These are phyloP conservation scores for Viola pubescens DNA, from an alignment of 441 rosid species.

Conservation along the genomic window DNA sequence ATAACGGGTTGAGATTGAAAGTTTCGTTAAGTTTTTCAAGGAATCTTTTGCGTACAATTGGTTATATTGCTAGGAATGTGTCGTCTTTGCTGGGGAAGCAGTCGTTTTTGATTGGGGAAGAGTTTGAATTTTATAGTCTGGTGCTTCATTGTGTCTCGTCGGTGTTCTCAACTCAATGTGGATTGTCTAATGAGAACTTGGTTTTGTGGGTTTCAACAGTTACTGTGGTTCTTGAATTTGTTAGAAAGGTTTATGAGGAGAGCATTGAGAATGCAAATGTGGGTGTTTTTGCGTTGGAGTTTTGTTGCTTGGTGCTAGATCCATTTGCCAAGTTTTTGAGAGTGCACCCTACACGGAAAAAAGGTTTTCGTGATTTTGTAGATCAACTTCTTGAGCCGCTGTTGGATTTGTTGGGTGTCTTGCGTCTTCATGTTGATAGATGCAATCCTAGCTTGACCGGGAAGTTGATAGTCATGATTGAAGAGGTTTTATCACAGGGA, in stretches of 20 bases:
- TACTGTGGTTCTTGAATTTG: slow-evolving; percentile 45
- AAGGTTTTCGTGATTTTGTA: slow-evolving; percentile 41
- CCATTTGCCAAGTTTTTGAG: slow-evolving; percentile 71
- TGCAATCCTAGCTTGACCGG: slow-evolving; percentile 21
- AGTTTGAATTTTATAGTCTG: slow-evolving; percentile 37
- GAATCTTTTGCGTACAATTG: slow-evolving; percentile 52
- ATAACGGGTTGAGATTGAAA: slow-evolving; percentile 44
- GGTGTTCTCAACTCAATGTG: slow-evolving; percentile 50
- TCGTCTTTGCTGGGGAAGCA: slow-evolving; percentile 30
- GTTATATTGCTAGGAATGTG: slow-evolving; percentile 33
- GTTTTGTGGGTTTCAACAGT: slow-evolving; percentile 66
- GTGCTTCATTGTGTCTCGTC: slow-evolving; percentile 56
- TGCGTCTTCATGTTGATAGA: slow-evolving; percentile 30
- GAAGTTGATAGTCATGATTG: slow-evolving; percentile 40
- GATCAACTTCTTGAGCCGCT: slow-evolving; percentile 68
- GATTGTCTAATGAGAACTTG: slow-evolving; percentile 56
- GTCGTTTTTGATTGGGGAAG: slow-evolving; percentile 29
- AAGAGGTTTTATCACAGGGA: slow-evolving; percentile 64
- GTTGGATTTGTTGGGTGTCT: slow-evolving; percentile 44
- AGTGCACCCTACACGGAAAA: slow-evolving; percentile 56
- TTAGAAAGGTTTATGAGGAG: slow-evolving; percentile 31
- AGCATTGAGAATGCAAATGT: slow-evolving; percentile 33
- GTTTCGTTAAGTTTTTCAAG: slow-evolving; percentile 48
- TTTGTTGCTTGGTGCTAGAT: slow-evolving; percentile 63
- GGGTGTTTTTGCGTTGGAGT: slow-evolving; percentile 38